Conservation (phyloP, 768 basidiomycete genomes). For the Kwoniella botswanensis region DNA sequence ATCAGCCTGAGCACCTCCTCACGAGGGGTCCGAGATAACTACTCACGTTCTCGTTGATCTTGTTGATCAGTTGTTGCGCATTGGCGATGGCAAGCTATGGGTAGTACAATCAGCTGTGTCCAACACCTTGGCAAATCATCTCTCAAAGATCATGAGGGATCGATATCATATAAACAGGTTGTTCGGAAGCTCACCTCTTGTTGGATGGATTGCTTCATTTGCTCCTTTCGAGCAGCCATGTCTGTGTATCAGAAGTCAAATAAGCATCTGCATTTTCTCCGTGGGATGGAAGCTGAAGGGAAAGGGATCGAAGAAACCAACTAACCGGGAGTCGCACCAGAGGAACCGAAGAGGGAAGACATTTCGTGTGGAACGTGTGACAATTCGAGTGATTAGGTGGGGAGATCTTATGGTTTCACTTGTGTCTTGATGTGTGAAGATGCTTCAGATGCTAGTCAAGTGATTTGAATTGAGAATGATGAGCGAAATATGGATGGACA, state of each 20-base stretch:
- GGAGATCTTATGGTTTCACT: background rate
- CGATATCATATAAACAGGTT: too few species aligned
- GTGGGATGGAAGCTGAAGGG: too few species aligned
- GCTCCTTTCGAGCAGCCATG: slow-evolving; percentile 56
- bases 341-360: slow-evolving; percentile 42
- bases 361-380: slow-evolving; percentile 19
- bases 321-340: slow-evolving; percentile 18
- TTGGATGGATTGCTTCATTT: slow-evolving; percentile 57
- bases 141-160: too few species aligned
- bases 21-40: background rate
- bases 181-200: slow-evolving; percentile 45
- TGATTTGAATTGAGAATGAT: slow-evolving; percentile 11
- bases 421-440: too few species aligned
- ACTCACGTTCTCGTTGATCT: slow-evolving; percentile 58
- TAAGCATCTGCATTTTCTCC: too few species aligned
- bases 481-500: background rate
- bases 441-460: background rate
- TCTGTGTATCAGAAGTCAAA: slow-evolving; percentile 24
- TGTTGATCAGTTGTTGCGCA: slow-evolving; percentile 57
- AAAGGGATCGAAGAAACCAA: slow-evolving; percentile 1
- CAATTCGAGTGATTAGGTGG: background rate
- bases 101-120: background rate
- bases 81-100: slow-evolving; percentile 54
- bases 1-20: too few species aligned
- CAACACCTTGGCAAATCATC: background rate